Evolutionary conservation across 345 rosid genomes (phyloP).

Genomic region (Citrus inodora): DNA sequence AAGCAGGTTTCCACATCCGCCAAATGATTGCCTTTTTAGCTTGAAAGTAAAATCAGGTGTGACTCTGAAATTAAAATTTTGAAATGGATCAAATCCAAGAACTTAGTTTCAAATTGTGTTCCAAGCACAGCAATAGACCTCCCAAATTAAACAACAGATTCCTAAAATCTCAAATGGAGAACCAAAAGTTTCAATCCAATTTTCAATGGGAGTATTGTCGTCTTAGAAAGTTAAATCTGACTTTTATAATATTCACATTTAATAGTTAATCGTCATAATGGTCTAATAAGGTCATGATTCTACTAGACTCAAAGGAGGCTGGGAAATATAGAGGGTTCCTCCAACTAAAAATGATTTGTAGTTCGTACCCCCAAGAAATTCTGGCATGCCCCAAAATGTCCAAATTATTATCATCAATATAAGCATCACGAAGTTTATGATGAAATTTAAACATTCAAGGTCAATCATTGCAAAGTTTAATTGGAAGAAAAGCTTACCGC

Average conservation of each 20-base stretch:
- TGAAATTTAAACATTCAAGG: background rate
- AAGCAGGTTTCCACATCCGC: background rate
- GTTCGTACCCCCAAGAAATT: background rate
- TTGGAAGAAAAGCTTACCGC: constrained; percentile 39
- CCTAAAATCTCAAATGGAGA: background rate
- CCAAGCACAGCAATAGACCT: background rate
- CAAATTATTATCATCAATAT: background rate
- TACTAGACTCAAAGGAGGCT: background rate
- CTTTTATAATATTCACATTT: background rate
- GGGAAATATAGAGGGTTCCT: background rate
- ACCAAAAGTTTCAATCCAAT: background rate
- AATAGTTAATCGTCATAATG: background rate
- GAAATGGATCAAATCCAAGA: background rate
- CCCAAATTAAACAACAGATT: background rate
- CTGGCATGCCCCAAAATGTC: background rate
- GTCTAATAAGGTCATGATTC: background rate
- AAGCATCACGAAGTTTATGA: constrained; percentile 1
- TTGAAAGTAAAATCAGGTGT: background rate
- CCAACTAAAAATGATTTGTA: background rate
- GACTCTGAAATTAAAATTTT: background rate
- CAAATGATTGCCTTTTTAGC: background rate
- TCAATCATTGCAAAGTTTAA: background rate
- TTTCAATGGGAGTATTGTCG: background rate
- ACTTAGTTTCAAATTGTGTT: background rate
- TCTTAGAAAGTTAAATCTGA: background rate